Base-by-base conservation (phyloP, 1,139 yeast species). In the Hansenula sp. region DNA sequence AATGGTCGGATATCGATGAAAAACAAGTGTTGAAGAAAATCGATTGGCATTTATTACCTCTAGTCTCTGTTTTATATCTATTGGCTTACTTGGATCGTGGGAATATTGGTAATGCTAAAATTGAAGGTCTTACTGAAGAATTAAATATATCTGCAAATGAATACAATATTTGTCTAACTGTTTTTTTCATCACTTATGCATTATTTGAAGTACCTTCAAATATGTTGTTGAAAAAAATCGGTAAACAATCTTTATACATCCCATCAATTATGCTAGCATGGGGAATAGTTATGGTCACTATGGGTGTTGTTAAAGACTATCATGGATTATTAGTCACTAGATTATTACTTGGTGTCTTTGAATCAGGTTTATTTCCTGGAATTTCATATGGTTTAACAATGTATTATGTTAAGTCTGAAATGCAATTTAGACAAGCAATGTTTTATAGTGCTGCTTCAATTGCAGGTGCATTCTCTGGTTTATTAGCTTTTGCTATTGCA, bases 81-180 rank as follows among this genome's bases (percentile, higher is more conserved):
- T 61, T 78, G 44, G 72, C 77, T 46, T 76, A 69, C 51, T 63
- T 80, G 44, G 87, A 80, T 58, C 63, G 83, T 49, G 75, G 77
- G 47, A 77, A 77, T 52, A 75, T 79, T 50, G 82, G 82, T 2
- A 71, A 75, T 52, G 85, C 85, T 1, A 66, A 79, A 47, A 66
- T 79, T 22, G 82, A 77, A 42, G 82, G 81, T 6, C 57, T 79
- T 34, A 76, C 69, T 45, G 65, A 61, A 14, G 84, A 79, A 46
- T 57, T 79, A 41, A 63, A 68, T 2, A 64, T 80, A 41, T 48
- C 56, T 3, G 76, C 77, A 2, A 51, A 59, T 29, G 72, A 79
- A 52, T 79, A 75, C 58, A 75, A 75, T 55, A 67, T 74, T 27
- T 64, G 73, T 56, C 65, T 79, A 41, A 72, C 82, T 6, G 68